Percentiles rank a stretch among this genome's conserved stretches.
Evolutionary conservation across 108 stramenopile species (phyloP).

Genomic region (Cylindrotheca closterium): DNA sequence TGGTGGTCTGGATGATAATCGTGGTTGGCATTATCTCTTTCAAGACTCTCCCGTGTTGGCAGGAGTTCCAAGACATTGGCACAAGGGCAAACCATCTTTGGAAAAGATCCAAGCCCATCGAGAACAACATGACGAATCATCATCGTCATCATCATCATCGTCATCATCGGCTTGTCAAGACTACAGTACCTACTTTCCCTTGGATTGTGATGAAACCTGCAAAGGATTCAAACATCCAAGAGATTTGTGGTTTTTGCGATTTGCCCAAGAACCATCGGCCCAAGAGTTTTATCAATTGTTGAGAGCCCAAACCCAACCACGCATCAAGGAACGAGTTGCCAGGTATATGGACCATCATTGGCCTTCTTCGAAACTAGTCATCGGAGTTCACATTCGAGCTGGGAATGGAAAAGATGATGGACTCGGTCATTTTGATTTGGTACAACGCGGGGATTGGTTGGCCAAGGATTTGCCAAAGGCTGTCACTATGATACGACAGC

Average conservation of each 20-base stretch:
- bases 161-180: not conserved
- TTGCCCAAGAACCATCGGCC: constrained; percentile 4
- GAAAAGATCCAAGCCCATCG: not conserved
- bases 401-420: constrained; percentile 7
- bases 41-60: not conserved
- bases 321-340: constrained; percentile 2
- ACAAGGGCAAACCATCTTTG: not conserved
- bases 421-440: not conserved
- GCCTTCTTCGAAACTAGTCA: not conserved
- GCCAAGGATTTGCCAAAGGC: constrained; percentile 1
- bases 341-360: not conserved
- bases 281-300: constrained; percentile 11
- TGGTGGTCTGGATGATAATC: constrained; percentile 5
- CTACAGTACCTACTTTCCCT: constrained; percentile 1
- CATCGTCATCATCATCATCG: not conserved
- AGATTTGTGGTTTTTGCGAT: constrained; percentile 3
- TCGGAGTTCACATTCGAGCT: constrained; percentile 9
- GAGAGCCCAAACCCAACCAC: constrained; percentile 1
- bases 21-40: constrained; percentile 4
- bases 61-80: not conserved
- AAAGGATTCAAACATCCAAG: not conserved
- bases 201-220: not conserved
- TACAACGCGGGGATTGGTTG: constrained; percentile 2
- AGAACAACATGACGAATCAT: too few species aligned
- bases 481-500: not conserved